Conservation (phyloP, 2,329 filamentous ascomycete genomes). For the Aureobasidium vineae region DNA sequence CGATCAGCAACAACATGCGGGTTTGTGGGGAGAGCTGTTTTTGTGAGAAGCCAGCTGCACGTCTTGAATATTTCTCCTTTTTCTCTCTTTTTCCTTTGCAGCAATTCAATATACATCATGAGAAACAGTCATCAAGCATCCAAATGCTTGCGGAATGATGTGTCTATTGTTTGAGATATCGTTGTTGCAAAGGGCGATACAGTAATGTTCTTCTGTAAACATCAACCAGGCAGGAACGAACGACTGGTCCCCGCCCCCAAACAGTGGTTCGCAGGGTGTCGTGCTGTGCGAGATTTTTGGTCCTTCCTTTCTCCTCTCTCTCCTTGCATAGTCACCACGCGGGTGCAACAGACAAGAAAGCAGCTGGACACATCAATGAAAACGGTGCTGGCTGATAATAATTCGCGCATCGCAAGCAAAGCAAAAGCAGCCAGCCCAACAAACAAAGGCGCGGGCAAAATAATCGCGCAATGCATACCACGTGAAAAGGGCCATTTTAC, state of each 20-base stretch:
- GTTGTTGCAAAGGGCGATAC: no score
- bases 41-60: no score
- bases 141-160: no score
- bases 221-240: no score
- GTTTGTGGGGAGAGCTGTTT: not conserved
- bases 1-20: not conserved
- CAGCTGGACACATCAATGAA: not conserved
- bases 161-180: no score
- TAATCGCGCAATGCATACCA: no score
- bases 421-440: no score
- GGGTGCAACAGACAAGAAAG: not conserved
- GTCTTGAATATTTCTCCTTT: not conserved
- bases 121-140: no score
- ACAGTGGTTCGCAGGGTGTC: not conserved
- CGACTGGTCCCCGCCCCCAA: not conserved
- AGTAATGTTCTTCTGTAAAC: no score
- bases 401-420: slow-evolving; percentile 3
- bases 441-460: no score
- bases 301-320: not conserved
- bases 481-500: no score
- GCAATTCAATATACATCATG: no score
- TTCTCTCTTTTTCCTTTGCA: not conserved
- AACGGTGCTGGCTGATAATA: not conserved
- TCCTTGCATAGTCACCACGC: slow-evolving; percentile 8
- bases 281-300: not conserved